Base-by-base conservation (phyloP, 2,329 filamentous ascomycete genomes). In the Neonectria coccinea region DNA sequence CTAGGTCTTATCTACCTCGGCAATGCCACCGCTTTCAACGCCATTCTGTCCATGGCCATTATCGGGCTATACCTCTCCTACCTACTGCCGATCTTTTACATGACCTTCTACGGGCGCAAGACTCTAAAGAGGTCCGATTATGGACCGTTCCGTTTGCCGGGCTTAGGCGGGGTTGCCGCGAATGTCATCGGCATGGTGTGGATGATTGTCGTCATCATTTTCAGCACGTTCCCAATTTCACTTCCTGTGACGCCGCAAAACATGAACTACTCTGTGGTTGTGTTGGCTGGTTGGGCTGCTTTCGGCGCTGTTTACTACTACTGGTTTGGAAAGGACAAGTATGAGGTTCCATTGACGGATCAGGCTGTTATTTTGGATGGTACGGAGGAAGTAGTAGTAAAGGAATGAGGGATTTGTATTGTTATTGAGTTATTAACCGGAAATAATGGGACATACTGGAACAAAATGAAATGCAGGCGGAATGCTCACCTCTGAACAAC, bases 191-290 rank as follows among this genome's bases (percentile, higher is more conserved):
- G 81, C 0, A 72, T 81, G 16, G 59, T 78, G 2, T 86, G 83
- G 82, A 77, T 84, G 20, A 47, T 77, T 0, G 64, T 85, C 7
- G 80, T 80, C 0, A 79, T 82, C 39, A 64, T 84, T 1, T 82
- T 85, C 44, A 82, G 82, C 67, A 82, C 77, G 0, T 83, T 85
- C 39, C 83, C 82, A 1, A 76, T 75, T 1, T 59, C 70, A 0
- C 73, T 80, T 69, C 83, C 82, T 0, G 79, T 82, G 0, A 80
- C 79, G 1, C 61, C 77, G 0, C 74, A 79, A 39, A 82, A 78
- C 16, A 84, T 85, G 81, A 85, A 85, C 47, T 84, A 85, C 59
- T 77, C 78, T 0, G 76, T 76, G 36, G 80, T 83, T 0, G 81
- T 84, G 0, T 70, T 83, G 67, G 73, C 73, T 3, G 81, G 77